Conservation (phyloP, 305 asterid genomes). For the Fraxinus sp. region DNA sequence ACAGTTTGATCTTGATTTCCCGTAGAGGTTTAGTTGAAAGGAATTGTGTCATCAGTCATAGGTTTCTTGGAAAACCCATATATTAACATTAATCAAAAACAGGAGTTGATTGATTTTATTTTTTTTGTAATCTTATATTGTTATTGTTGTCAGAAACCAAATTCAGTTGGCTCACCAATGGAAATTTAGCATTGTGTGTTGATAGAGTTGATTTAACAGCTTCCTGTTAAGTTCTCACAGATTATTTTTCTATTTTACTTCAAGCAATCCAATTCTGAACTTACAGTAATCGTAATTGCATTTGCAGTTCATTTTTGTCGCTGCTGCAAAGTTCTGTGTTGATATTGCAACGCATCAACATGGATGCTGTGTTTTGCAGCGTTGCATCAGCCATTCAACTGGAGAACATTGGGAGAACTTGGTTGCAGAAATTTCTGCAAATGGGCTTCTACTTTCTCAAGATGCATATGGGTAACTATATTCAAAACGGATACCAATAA, state of each 20-base stretch:
- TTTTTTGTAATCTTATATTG: neutral
- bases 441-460: constrained; percentile 79
- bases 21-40: neutral
- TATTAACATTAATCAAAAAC: neutral
- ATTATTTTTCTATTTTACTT: constrained; percentile 16
- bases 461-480: constrained; percentile 84
- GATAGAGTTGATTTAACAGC: neutral
- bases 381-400: constrained; percentile 67
- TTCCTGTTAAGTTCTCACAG: neutral
- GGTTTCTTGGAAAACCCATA: neutral
- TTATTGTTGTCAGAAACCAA: constrained; percentile 5
- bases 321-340: constrained; percentile 80
- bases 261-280: neutral
- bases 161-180: constrained; percentile 10
- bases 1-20: constrained; percentile 8
- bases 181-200: neutral
- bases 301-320: constrained; percentile 81
- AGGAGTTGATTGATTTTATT: neutral
- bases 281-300: constrained; percentile 3
- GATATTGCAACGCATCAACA: constrained; percentile 92
- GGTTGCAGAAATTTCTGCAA: constrained; percentile 62
- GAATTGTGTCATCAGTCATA: neutral
- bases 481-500: neutral
- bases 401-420: constrained; percentile 65
- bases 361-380: constrained; percentile 92